Evolutionary conservation across 352 stramenopile species (phyloP).

Genomic region (Phytophthora capsici): DNA sequence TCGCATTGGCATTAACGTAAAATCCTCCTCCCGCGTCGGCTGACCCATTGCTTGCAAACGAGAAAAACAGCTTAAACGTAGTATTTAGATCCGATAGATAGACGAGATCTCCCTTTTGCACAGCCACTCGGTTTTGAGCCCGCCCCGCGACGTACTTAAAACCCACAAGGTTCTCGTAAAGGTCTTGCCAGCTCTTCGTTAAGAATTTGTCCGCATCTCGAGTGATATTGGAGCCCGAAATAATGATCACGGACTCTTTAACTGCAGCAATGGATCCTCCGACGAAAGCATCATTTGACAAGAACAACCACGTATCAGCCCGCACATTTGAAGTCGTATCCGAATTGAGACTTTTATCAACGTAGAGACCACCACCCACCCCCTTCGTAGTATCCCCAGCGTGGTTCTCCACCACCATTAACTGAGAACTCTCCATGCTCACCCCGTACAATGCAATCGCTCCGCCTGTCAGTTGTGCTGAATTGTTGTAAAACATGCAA

Average conservation of each 20-base stretch:
- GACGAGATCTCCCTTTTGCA: constrained; percentile 40
- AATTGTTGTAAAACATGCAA: constrained; percentile 61
- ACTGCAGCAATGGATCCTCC: constrained; percentile 39
- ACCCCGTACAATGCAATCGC: constrained; percentile 29
- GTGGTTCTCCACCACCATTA: constrained; percentile 47
- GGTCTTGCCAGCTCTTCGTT: constrained; percentile 12
- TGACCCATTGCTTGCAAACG: constrained; percentile 41
- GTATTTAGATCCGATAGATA: constrained; percentile 38
- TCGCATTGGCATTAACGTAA: constrained; percentile 37
- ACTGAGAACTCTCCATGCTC: constrained; percentile 5
- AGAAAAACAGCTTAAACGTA: constrained; percentile 24
- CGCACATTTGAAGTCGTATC: not conserved
- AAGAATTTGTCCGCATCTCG: constrained; percentile 27
- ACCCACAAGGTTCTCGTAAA: constrained; percentile 33
- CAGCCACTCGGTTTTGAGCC: constrained; percentile 12
- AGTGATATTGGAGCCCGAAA: constrained; percentile 28
- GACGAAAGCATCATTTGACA: constrained; percentile 38
- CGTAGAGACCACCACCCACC: constrained; percentile 37
- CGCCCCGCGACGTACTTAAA: constrained; percentile 18
- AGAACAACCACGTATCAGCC: constrained; percentile 39
- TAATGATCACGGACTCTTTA: constrained; percentile 19
- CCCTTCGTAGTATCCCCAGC: constrained; percentile 25
- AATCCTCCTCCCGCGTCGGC: constrained; percentile 56
- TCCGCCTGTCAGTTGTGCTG: constrained; percentile 29
- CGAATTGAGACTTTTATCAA: not conserved